Conservation (phyloP, 371 early-diverging fungal species). For the Syncephalastrum monosporum region DNA sequence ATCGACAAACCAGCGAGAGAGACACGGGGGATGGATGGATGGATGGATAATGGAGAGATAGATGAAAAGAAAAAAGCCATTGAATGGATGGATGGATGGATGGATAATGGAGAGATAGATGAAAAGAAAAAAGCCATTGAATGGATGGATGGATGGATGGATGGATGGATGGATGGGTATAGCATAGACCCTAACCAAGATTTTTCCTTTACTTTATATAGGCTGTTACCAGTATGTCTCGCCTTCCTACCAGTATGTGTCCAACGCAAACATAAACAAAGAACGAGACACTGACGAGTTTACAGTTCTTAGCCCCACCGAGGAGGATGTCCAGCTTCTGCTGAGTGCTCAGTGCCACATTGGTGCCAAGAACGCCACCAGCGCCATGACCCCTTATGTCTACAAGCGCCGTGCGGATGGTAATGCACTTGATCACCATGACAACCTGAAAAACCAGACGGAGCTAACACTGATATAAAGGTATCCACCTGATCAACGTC, state of each 20-base stretch:
- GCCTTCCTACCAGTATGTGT: constrained; percentile 22
- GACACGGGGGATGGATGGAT: no score
- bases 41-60: no score
- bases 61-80: no score
- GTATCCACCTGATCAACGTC: constrained; percentile 95
- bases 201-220: no score
- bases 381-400: constrained; percentile 90
- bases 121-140: no score
- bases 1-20: no score
- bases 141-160: no score
- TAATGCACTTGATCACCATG: constrained; percentile 12
- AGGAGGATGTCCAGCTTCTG: constrained; percentile 90
- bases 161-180: no score
- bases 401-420: constrained; percentile 95
- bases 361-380: constrained; percentile 89
- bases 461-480: neutral
- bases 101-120: no score
- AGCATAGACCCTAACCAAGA: no score
- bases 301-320: constrained; percentile 66
- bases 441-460: neutral
- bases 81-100: no score
- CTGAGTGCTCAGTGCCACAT: constrained; percentile 93
- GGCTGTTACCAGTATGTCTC: constrained; percentile 15
- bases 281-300: neutral
- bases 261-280: constrained; percentile 2